Evolutionary conservation across 331 rosid genomes (phyloP), one percentile per base, ranked within the genome.

Genomic region (Malus hybrid): DNA sequence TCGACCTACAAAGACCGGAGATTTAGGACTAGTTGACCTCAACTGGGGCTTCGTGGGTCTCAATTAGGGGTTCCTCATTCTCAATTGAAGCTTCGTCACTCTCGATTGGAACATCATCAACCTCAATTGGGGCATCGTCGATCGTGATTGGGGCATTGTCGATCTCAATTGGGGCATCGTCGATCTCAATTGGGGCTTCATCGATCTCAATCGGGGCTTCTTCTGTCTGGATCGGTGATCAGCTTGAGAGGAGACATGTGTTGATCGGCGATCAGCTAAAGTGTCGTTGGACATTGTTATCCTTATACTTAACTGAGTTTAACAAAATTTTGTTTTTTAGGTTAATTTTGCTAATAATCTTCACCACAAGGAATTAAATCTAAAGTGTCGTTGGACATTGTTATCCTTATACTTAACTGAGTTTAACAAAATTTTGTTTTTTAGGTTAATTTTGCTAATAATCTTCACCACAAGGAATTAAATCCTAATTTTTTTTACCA

Each of bases 161-260:
- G 34, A 27, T 27, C 65, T 24, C 34, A 61, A 22, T 61, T 22
- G 33, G 18, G 32, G 33, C 33, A 6, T 61, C 65, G 8, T 13
- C 9, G 5, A 9, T 61, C 65, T 10, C 65, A 27, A 61, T 27
- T 61, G 18, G 32, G 32, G 65, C 65, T 27, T 61, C 33, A 9
- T 24, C 34, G 33, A 7, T 61, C 33, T 61, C 34, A 61, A 65
- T 61, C 0, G 87, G 83, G 5, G 76, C 66, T 31, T 84, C 66
- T 54, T 73, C 29, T 29, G 66, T 57, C 67, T 80, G 80, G 7
- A 68, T 66, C 0, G 88, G 85, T 11, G 71, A 65, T n/a, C 7
- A 82, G 67, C 72, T 83, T 88, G 27, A 44, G 7, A 65, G 24
- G 24, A 24, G 24, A 24, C 24, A 24, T 1, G 24, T 24, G 24